These are phyloP conservation scores for Pleurotus sapidus DNA, from an alignment of 768 basidiomycete genomes.

Conservation along the genomic window DNA sequence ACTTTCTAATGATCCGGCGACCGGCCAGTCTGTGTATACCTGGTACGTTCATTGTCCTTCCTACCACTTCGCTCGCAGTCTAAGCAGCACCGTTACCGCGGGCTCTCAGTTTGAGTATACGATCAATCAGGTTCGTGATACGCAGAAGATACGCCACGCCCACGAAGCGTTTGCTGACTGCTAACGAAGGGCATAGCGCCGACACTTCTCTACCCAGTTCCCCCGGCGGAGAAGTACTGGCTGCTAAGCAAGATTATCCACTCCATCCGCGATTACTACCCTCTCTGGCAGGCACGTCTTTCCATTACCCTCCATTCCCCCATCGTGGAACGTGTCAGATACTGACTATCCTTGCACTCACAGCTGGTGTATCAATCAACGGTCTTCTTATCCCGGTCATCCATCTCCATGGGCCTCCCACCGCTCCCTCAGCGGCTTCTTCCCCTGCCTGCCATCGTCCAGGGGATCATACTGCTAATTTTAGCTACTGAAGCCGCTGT, in stretches of 20 bases:
- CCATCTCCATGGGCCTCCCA: constrained; percentile 81
- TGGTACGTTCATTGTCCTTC: constrained; percentile 29
- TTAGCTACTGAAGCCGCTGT: constrained; percentile 67
- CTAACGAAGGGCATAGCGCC: constrained; percentile 75
- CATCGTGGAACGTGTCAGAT: background rate
- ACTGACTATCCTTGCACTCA: background rate
- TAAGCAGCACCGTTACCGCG: background rate
- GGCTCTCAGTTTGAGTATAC: constrained; percentile 79
- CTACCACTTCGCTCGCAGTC: background rate
- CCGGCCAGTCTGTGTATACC: constrained; percentile 38
- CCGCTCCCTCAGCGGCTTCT: constrained; percentile 70
- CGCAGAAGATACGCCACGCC: background rate
- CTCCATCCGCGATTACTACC: constrained; percentile 89
- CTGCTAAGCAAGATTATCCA: constrained; percentile 78
- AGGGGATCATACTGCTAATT: constrained; percentile 60
- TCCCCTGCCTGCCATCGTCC: constrained; percentile 72
- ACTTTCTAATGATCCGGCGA: background rate
- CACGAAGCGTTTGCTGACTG: background rate
- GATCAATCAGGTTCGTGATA: constrained; percentile 69
- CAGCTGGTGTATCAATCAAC: constrained; percentile 86
- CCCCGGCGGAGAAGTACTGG: constrained; percentile 53
- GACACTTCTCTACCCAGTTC: constrained; percentile 85
- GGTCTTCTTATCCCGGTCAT: constrained; percentile 91
- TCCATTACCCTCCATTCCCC: constrained; percentile 11
- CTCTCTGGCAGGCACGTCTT: constrained; percentile 80